Evolutionary conservation across 129 eudicot species (phyloP).

Genomic region (Flaveria trinervia): DNA sequence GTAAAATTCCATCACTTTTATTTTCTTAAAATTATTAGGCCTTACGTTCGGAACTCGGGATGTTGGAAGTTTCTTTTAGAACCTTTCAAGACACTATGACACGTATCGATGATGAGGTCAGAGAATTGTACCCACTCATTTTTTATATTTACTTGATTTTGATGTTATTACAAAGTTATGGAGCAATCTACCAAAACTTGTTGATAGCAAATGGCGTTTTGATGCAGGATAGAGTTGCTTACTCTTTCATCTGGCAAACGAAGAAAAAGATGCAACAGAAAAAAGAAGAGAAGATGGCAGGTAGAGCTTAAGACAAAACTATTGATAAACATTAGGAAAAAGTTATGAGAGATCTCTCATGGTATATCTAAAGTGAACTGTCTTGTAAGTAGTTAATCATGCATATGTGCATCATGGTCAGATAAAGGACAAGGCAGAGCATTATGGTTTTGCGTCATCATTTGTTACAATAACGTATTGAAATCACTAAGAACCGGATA

Average conservation of each 20-base stretch:
- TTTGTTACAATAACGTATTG: neutral
- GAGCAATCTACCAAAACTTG: conserved; percentile 3
- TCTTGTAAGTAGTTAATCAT: neutral
- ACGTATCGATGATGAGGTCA: conserved; percentile 56
- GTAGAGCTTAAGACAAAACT: conserved; percentile 24
- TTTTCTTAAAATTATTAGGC: conserved; percentile 38
- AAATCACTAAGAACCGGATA: neutral
- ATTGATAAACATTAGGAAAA: conserved; percentile 16
- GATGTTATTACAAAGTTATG: neutral
- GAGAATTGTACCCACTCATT: conserved; percentile 18
- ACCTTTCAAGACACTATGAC: conserved; percentile 49
- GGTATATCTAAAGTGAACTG: neutral
- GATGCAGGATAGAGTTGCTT: conserved; percentile 57
- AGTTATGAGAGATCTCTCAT: conserved; percentile 16
- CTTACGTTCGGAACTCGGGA: conserved; percentile 54
- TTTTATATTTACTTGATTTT: conserved; percentile 1
- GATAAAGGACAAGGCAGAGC: conserved; percentile 1
- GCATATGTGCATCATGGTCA: conserved; percentile 14
- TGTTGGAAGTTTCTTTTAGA: conserved; percentile 44
- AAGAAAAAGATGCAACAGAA: conserved; percentile 28
- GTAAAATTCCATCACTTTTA: neutral
- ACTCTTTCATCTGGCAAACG: conserved; percentile 37
- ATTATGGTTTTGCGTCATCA: conserved; percentile 16
- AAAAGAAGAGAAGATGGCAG: conserved; percentile 36
- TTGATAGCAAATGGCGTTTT: conserved; percentile 22